Base-by-base conservation (phyloP, 2,329 filamentous ascomycete genomes). In the Arthrobotrys entomopaga region DNA sequence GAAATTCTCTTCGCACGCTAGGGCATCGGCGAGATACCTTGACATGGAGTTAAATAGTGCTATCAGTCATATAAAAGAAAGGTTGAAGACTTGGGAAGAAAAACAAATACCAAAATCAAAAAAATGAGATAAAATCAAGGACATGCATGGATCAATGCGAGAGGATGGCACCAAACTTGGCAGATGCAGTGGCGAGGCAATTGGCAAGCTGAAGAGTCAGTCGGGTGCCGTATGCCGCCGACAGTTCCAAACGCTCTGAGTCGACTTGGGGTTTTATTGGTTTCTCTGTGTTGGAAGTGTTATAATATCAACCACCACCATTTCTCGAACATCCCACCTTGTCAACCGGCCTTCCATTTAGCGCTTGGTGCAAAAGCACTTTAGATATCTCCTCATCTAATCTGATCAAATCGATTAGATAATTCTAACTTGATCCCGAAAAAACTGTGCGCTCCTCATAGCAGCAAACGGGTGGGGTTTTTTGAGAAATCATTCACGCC, bases 391-490 rank as follows among this genome's bases (percentile, higher is more conserved):
- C 40, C 15, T 22, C 57, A 74, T 74, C 70, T 74, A 67, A 74
- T 74, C 70, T 74, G 70, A 74, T 74, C 70, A 74, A n/a, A 59
- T 26, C 70, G 50, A 74, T 74, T 74, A 74, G 70, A 74, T 74
- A 74, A 74, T 74, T 49, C 52, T 75, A 65, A 58, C 53, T 65
- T 29, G 58, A 65, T 54, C 49, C 54, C 53, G 34, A 16, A 16
- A 64, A 65, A 50, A 26, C 20, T n/a, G 26, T 38, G 49, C 58
- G 10, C 29, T 7, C 29, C 7, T 34, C 6, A 34, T 34, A 34
- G 29, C n/a, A 11, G 16, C 63, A 52, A 58, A 46, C 29, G 52
- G 16, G 70, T 74, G 70, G 70, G 63, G 70, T 46, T 56, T 24
- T 29, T 5, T 46, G 34, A 57, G 43, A 61, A 61, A 69, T 46